Base-by-base conservation (phyloP, 2,329 filamentous ascomycete genomes). In the Paecilomyces fulvus region DNA sequence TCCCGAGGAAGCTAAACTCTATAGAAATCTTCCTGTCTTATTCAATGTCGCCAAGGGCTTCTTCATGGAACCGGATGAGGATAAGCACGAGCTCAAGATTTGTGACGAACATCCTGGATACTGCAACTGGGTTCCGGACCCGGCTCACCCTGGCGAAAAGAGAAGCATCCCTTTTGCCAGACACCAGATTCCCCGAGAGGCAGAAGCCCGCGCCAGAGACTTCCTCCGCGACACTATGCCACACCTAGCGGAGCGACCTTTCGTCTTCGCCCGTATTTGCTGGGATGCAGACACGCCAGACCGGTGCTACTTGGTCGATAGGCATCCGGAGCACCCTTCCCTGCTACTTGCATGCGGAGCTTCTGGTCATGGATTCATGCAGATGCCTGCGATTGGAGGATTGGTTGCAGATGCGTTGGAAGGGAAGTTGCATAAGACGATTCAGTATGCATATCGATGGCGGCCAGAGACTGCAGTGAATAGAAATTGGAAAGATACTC, bases 221-320 rank as follows among this genome's bases (percentile, higher is more conserved):
- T 80, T 83, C 54, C 63, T 84, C 17, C 64, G 64, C 8, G 78
- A 80, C 46, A 79, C 76, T 1, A 79, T 83, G 75, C 80, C 80
- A 0, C 77, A 83, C 55, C 73, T 83, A 3, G 74, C 76, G 0
- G 64, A 74, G 1, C 70, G 80, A 1, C 72, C 73, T 0, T 77
- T 83, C 52, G 73, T 67, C 20, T 81, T 79, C 58, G 78, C 78
- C 7, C 70, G 79, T 14, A 77, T 83, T 30, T 83, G 80, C 66
- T 83, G 81, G 80, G 80, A 80, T 61, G 76, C 80, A 0, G 81
- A 83, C 61, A 83, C 80, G 0, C 74, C 77, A 0, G 79, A 83
- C 63, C 73, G 79, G 2, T 70, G 77, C 20, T 83, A 82, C 55
- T 63, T 83, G 17, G 80, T 83, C 55, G 76, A 77, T 54, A 66